phyloP scores from a whole-genome alignment of 345 rosid species.

The Hypericum androsaemum region DNA sequence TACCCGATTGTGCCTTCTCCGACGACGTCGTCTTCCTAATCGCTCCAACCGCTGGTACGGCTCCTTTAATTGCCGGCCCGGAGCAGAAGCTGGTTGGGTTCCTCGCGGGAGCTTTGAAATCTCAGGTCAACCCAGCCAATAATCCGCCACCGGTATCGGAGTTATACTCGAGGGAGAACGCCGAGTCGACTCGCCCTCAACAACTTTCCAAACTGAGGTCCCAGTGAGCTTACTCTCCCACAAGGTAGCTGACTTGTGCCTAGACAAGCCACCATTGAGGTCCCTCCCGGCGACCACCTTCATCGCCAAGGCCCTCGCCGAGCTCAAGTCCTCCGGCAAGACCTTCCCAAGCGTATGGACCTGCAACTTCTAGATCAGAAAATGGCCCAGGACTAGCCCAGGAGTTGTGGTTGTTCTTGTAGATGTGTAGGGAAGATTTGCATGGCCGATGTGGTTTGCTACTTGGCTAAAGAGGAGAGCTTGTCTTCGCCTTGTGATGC shows the following conservation, averaged over 20 bases:
- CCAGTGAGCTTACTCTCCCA: slow-evolving; percentile 35
- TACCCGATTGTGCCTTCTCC: no score
- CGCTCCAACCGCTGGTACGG: no score
- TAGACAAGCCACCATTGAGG: slow-evolving; percentile 58
- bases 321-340: slow-evolving; percentile 33
- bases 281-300: slow-evolving; percentile 42
- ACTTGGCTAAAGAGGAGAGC: slow-evolving; percentile 42
- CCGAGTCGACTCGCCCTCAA: no score
- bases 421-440: slow-evolving; percentile 60
- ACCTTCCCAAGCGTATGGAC: slow-evolving; percentile 45
- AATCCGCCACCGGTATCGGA: no score
- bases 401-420: slow-evolving; percentile 17
- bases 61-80: no score
- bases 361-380: slow-evolving; percentile 26
- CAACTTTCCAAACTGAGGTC: no score
- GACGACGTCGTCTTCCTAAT: no score
- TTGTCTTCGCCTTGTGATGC: slow-evolving; percentile 30
- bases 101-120: no score
- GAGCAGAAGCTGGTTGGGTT: no score
- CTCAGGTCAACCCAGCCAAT: no score
- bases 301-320: slow-evolving; percentile 47
- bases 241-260: slow-evolving; percentile 53
- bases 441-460: slow-evolving; percentile 51
- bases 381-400: no score
- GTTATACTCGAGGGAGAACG: no score